phyloP scores from a whole-genome alignment of 768 basidiomycete species.

The Mycena chlorophos region DNA sequence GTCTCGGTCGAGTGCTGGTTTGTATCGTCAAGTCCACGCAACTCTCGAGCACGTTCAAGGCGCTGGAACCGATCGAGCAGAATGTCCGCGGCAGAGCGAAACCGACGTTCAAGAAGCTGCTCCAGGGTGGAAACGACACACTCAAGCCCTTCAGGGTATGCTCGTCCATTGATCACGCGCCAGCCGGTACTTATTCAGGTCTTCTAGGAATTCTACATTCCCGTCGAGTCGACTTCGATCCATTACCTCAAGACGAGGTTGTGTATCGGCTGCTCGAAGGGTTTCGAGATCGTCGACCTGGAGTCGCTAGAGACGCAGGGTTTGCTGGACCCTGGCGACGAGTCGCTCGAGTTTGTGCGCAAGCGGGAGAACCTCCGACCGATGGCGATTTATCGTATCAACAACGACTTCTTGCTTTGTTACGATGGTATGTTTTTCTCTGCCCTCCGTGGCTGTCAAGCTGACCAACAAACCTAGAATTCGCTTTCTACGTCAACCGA shows the following conservation, averaged over 20 bases:
- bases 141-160: constrained; percentile 85
- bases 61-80: constrained; percentile 94
- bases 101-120: constrained; percentile 90
- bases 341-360: constrained; percentile 89
- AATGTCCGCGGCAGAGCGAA: constrained; percentile 74
- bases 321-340: constrained; percentile 88
- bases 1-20: constrained; percentile 86
- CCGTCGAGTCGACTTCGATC: constrained; percentile 93
- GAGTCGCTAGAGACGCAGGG: constrained; percentile 97
- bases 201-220: constrained; percentile 94
- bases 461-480: constrained; percentile 60
- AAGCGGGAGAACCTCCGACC: constrained; percentile 86
- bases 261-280: constrained; percentile 95
- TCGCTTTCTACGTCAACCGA: constrained; percentile 98
- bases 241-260: constrained; percentile 97
- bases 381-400: constrained; percentile 95
- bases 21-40: constrained; percentile 97
- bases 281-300: constrained; percentile 98
- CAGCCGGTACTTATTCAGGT: neutral
- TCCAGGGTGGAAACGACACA: constrained; percentile 94
- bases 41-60: constrained; percentile 95
- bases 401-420: constrained; percentile 94
- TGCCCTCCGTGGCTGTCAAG: constrained; percentile 9
- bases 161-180: neutral
- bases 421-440: constrained; percentile 73